Percentiles rank a stretch among this genome's conserved stretches.
These are phyloP conservation scores for Fraxinus latifolia DNA, from an alignment of 305 asterid species.

Conservation along the genomic window DNA sequence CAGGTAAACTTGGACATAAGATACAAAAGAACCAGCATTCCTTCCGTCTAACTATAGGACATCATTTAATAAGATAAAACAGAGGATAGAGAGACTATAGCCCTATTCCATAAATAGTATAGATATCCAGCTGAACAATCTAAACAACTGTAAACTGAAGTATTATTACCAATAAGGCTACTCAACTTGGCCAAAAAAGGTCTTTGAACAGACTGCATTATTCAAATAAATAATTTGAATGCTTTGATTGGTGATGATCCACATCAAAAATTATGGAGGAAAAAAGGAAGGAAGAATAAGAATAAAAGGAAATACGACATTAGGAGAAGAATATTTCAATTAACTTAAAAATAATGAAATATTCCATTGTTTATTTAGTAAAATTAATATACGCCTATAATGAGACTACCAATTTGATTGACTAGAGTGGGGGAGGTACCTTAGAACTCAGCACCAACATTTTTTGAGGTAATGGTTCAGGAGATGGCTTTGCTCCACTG, in stretches of 20 bases:
- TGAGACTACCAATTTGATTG: slow-evolving; percentile 7
- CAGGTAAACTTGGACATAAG: slow-evolving; percentile 12
- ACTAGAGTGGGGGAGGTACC: slow-evolving; percentile 34
- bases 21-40: not conserved
- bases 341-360: not conserved
- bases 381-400: slow-evolving; percentile 6
- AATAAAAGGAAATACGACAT: not conserved
- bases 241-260: not conserved
- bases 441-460: slow-evolving; percentile 72
- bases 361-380: not conserved
- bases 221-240: not conserved
- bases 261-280: not conserved
- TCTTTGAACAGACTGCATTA: not conserved
- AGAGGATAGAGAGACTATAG: not conserved
- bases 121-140: not conserved
- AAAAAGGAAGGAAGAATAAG: not conserved
- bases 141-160: not conserved
- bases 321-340: not conserved
- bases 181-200: not conserved
- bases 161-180: not conserved
- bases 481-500: slow-evolving; percentile 78
- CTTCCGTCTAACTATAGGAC: not conserved
- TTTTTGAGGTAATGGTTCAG: slow-evolving; percentile 48
- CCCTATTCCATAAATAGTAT: not conserved
- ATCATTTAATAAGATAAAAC: not conserved